Evolutionary conservation across 768 basidiomycete genomes (phyloP), one percentile per base, ranked within the genome.

Genomic region (Auricularia cornea): DNA sequence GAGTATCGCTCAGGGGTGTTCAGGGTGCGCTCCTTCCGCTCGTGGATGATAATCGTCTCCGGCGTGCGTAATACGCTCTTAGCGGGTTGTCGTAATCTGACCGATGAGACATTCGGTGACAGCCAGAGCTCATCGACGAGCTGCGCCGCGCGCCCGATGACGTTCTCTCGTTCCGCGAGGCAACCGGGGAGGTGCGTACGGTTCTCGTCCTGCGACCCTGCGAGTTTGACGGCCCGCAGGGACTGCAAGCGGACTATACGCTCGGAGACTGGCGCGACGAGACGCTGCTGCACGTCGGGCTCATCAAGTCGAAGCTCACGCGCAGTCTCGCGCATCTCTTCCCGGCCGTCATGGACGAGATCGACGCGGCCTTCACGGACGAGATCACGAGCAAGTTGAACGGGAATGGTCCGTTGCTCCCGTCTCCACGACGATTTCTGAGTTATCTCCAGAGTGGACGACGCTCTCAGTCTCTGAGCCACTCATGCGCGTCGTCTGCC

Each of bases 261-360:
- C 31, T 84, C 0, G 77, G 78, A 0, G 66, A 66, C 1, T 68
- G 74, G 38, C 62, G 77, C 16, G 48, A 64, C 10, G 33, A 69
- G 1, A 71, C 76, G 62, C 60, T 59, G 2, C 78, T 76, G 52
- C 77, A 77, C 57, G 48, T 71, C 26, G 41, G 63, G 2, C 60
- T 77, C 23, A 38, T 77, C 6, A 73, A 71, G 14, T 64, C 61
- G 32, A 72, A 72, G 29, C 68, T 79, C 11, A 75, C 73, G 3
- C 72, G 80, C 10, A 78, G 77, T 59, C 70, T 83, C 6, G 74
- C 70, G 0, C 62, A 60, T 2, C 65, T 78, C 2, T 79, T 78
- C 63, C 72, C 76, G 1, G 74, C 76, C 23, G 68, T 86, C 16
- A 74, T 72, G 10, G 77, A 81, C 23, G 85, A 86, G 64, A 70